Conservation (phyloP, 2,329 filamentous ascomycete genomes). For the Purpureocillium lavendulum region DNA sequence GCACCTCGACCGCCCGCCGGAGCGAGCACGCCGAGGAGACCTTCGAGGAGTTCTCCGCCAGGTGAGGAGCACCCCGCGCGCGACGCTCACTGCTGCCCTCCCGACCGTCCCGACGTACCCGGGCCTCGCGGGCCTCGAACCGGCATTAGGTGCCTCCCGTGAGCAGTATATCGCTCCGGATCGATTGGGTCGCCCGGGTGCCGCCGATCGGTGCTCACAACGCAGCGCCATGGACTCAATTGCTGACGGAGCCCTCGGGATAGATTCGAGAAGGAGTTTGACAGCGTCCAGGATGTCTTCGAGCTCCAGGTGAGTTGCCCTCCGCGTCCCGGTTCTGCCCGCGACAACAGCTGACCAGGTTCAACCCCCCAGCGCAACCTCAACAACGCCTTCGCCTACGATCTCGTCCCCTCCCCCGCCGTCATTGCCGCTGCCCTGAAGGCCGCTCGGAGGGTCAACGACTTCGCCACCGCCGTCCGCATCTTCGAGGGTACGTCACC, state of each 20-base stretch:
- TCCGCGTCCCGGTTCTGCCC: slow-evolving; percentile 9
- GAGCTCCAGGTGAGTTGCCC: slow-evolving; percentile 80
- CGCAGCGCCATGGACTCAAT: background rate
- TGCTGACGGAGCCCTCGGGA: slow-evolving; percentile 7
- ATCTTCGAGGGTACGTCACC: slow-evolving; percentile 83
- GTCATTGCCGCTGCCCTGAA: slow-evolving; percentile 87
- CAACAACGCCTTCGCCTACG: slow-evolving; percentile 99
- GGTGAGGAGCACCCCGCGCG: too few species aligned
- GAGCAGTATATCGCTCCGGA: background rate
- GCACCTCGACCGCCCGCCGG: slow-evolving; percentile 49
- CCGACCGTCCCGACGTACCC: slow-evolving; percentile 7
- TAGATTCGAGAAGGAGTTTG: slow-evolving; percentile 99
- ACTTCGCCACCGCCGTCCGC: slow-evolving; percentile 95
- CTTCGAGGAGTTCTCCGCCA: slow-evolving; percentile 96
- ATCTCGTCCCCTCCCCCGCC: slow-evolving; percentile 90
- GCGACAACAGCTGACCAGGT: slow-evolving; percentile 8
- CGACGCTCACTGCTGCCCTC: slow-evolving; percentile 7
- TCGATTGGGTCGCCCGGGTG: background rate
- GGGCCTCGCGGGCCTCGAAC: background rate
- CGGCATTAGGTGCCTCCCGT: background rate
- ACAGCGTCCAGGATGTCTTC: slow-evolving; percentile 94
- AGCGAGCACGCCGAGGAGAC: slow-evolving; percentile 82
- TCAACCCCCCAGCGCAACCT: slow-evolving; percentile 62
- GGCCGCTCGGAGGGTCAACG: slow-evolving; percentile 92
- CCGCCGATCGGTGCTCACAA: background rate